These are phyloP conservation scores for Petrea volubilis DNA, from an alignment of 257 asterid species.

Conservation along the genomic window DNA sequence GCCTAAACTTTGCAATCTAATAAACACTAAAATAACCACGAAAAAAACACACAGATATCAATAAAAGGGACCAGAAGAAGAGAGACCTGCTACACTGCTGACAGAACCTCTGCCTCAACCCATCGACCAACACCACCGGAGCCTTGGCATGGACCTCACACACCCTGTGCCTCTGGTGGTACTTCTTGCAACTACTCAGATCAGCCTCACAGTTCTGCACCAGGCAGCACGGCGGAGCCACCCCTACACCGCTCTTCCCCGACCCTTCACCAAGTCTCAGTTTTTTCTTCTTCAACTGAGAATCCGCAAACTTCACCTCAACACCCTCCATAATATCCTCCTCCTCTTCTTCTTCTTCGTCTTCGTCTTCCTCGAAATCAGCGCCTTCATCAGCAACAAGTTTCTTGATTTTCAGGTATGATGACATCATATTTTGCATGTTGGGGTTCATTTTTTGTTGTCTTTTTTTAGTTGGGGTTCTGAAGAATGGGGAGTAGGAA, in stretches of 20 bases:
- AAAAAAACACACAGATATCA: background rate
- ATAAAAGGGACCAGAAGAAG: background rate
- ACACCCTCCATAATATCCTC: background rate
- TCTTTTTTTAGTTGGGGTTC: background rate
- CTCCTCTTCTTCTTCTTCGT: slow-evolving; percentile 27
- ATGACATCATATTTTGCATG: slow-evolving; percentile 19
- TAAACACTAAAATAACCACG: background rate
- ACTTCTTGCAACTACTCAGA: slow-evolving; percentile 43
- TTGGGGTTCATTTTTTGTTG: slow-evolving; percentile 13
- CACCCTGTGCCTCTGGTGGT: slow-evolving; percentile 59
- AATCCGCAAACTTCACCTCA: slow-evolving; percentile 10
- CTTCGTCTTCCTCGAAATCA: slow-evolving; percentile 27
- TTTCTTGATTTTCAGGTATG: slow-evolving; percentile 32
- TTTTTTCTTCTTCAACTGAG: slow-evolving; percentile 38
- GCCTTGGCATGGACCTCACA: slow-evolving; percentile 68
- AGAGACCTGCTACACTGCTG: slow-evolving; percentile 74
- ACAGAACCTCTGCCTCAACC: slow-evolving; percentile 57
- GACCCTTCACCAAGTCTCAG: slow-evolving; percentile 33
- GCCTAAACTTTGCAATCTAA: background rate
- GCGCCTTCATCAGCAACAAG: slow-evolving; percentile 28
- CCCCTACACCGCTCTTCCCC: background rate
- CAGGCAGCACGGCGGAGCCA: slow-evolving; percentile 33
- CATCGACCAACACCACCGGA: slow-evolving; percentile 44
- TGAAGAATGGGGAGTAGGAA: background rate
- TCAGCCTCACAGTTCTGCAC: slow-evolving; percentile 52